Percentiles rank a stretch among this genome's conserved stretches.
phyloP scores from a whole-genome alignment of 2,329 filamentous ascomycete species.

The Aspergillus sp. region DNA sequence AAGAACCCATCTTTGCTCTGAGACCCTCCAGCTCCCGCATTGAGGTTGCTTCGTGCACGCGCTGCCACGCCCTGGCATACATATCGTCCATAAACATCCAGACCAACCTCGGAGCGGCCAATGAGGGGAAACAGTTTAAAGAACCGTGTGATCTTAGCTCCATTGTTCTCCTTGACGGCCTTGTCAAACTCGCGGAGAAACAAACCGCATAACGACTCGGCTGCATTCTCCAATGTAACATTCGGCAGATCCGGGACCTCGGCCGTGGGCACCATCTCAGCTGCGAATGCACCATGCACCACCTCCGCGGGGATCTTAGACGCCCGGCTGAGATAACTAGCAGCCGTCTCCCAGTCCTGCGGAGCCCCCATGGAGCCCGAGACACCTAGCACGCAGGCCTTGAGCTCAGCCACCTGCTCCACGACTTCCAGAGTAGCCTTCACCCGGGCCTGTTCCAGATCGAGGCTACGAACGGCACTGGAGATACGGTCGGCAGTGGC shows the following conservation, averaged over 20 bases:
- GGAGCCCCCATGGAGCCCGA: conserved; percentile 95
- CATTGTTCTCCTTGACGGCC: conserved; percentile 81
- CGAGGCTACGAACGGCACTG: conserved; percentile 77
- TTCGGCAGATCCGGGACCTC: conserved; percentile 91
- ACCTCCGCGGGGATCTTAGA: conserved; percentile 76
- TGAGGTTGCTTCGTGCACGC: conserved; percentile 74
- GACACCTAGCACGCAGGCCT: conserved; percentile 91
- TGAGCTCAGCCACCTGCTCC: conserved; percentile 93
- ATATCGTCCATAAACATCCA: conserved; percentile 93
- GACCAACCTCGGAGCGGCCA: conserved; percentile 76
- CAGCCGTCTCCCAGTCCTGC: conserved; percentile 97
- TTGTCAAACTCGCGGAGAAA: conserved; percentile 95
- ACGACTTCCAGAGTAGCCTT: conserved; percentile 87
- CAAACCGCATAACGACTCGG: conserved; percentile 81
- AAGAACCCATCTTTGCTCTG: conserved; percentile 75
- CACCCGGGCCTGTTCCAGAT: conserved; percentile 86
- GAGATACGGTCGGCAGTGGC: conserved; percentile 82
- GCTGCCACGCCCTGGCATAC: conserved; percentile 92
- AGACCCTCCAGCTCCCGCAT: conserved; percentile 57
- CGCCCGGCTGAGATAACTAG: conserved; percentile 80
- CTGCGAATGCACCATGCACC: conserved; percentile 77
- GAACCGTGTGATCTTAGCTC: conserved; percentile 85
- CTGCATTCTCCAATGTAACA: conserved; percentile 78
- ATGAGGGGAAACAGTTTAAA: conserved; percentile 98
- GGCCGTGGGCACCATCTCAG: conserved; percentile 87